Percentiles rank a stretch among this genome's conserved stretches.
These are phyloP conservation scores for Nelumbo lutea DNA, from an alignment of 164 flowering plant species.

Conservation along the genomic window DNA sequence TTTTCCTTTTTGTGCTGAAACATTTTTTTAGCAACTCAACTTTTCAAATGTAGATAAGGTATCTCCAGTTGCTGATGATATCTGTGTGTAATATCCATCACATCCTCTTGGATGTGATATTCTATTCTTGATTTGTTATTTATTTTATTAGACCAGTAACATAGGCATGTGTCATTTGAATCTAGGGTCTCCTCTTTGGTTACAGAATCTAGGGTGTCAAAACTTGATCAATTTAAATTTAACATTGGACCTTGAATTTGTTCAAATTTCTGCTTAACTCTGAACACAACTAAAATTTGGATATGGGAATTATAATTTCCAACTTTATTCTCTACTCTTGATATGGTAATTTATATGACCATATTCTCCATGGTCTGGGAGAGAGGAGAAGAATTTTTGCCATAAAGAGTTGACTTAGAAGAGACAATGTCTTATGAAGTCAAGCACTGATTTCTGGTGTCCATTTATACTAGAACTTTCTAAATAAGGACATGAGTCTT, in stretches of 20 bases:
- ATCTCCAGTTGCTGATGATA: conserved; percentile 83
- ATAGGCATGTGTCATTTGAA: not conserved
- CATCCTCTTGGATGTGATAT: conserved; percentile 61
- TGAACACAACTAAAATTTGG: too few species aligned
- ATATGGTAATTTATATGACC: conserved; percentile 1
- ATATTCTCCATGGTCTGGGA: conserved; percentile 75
- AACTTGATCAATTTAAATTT: not conserved
- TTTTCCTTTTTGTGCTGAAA: not conserved
- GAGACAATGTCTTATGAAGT: conserved; percentile 83
- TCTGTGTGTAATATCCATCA: conserved; percentile 92
- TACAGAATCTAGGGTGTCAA: not conserved
- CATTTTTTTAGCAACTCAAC: not conserved
- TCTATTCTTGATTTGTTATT: not conserved
- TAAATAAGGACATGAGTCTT: not conserved
- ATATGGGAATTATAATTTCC: not conserved
- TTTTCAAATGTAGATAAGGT: conserved; percentile 44
- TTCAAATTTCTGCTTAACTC: too few species aligned
- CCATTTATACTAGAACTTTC: not conserved
- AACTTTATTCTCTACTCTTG: not conserved
- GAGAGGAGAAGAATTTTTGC: conserved; percentile 80
- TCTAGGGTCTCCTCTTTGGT: not conserved
- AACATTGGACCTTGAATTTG: not conserved
- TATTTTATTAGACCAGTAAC: not conserved
- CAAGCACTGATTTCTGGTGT: conserved; percentile 86
- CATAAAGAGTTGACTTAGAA: conserved; percentile 77